phyloP scores from a whole-genome alignment of 768 basidiomycete species.

The Nidularia sp. region DNA sequence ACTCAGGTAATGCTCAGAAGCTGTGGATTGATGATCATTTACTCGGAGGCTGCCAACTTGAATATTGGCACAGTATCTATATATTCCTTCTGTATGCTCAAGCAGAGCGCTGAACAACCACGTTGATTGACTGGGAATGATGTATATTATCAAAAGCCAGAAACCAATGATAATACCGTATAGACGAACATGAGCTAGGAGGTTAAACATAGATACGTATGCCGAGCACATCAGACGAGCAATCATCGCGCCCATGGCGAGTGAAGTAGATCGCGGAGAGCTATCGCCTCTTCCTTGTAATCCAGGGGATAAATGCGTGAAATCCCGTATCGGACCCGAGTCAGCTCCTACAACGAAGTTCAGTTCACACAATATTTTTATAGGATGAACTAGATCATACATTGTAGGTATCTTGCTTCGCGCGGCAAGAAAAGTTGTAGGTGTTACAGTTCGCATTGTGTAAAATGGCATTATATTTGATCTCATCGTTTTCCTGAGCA shows the following conservation, averaged over 20 bases:
- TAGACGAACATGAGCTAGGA: too few species aligned
- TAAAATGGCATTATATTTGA: conserved; percentile 54
- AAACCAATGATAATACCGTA: too few species aligned
- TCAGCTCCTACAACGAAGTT: conserved; percentile 55
- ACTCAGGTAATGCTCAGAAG: too few species aligned
- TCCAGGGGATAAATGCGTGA: conserved; percentile 61
- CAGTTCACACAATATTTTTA: not conserved
- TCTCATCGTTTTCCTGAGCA: conserved; percentile 54
- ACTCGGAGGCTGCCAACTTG: too few species aligned
- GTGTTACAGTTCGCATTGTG: conserved; percentile 62
- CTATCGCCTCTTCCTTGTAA: conserved; percentile 62
- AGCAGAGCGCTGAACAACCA: too few species aligned
- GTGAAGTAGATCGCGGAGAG: conserved; percentile 56
- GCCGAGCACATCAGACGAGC: too few species aligned
- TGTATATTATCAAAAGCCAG: too few species aligned
- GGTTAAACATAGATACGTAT: too few species aligned
- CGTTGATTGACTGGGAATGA: too few species aligned
- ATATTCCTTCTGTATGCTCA: not conserved
- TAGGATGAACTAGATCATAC: conserved; percentile 28
- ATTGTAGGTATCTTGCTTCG: conserved; percentile 83
- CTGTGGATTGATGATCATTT: too few species aligned
- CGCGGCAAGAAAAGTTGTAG: conserved; percentile 83
- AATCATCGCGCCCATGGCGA: conserved; percentile 47
- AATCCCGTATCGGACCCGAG: conserved; percentile 81
- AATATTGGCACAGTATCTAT: not conserved